Evolutionary conservation across 2,329 filamentous ascomycete genomes (phyloP).

Genomic region (Cercospora sp.): DNA sequence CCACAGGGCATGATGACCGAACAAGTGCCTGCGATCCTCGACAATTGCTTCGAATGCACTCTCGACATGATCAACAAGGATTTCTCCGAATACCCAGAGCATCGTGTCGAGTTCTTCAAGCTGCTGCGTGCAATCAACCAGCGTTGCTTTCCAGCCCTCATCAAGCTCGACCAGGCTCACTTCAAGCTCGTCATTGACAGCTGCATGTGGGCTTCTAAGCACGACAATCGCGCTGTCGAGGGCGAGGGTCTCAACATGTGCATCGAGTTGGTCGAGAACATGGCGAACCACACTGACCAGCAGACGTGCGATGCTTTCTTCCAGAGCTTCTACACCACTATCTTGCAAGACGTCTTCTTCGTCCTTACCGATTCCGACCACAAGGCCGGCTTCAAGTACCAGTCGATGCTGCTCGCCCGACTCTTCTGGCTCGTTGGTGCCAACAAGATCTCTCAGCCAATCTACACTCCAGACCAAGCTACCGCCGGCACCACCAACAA

Average conservation of each 20-base stretch:
- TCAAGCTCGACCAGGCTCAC: conserved; percentile 91
- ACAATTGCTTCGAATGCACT: conserved; percentile 97
- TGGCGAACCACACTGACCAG: conserved; percentile 79
- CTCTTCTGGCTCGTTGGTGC: conserved; percentile 95
- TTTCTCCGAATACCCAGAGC: conserved; percentile 97
- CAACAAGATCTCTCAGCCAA: conserved; percentile 87
- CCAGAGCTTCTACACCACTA: conserved; percentile 94
- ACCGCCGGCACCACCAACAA: conserved; percentile 80
- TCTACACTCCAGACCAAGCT: conserved; percentile 83
- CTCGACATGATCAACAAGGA: conserved; percentile 99
- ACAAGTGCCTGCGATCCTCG: conserved; percentile 95
- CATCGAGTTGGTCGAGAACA: conserved; percentile 94
- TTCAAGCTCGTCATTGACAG: conserved; percentile 99
- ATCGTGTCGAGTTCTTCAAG: conserved; percentile 99
- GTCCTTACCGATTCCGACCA: conserved; percentile 96
- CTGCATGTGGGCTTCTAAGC: conserved; percentile 99
- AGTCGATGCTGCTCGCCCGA: conserved; percentile 87
- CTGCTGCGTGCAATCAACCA: conserved; percentile 93
- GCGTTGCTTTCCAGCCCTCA: conserved; percentile 90
- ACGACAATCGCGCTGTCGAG: conserved; percentile 97
- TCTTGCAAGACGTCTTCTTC: conserved; percentile 97
- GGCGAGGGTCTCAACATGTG: conserved; percentile 97
- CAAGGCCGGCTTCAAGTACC: conserved; percentile 98
- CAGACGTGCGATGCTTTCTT: conserved; percentile 93
- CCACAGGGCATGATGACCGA: conserved; percentile 89